phyloP scores from a whole-genome alignment of 768 basidiomycete genomes.

The Lactarius akahatsu region DNA sequence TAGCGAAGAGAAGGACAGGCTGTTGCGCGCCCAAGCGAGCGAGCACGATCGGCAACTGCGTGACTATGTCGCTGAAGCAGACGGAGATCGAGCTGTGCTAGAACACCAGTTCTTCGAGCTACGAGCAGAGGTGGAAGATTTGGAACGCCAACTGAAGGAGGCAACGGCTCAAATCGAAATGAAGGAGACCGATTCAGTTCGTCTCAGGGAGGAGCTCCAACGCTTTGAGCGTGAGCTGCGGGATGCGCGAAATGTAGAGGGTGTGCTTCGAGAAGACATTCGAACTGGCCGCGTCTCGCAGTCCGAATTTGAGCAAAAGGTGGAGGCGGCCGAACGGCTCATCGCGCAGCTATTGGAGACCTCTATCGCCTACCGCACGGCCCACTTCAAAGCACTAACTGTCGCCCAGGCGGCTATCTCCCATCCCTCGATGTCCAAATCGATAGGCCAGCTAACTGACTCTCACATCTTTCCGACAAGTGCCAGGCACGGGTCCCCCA shows the following conservation, averaged over 20 bases:
- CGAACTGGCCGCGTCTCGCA: conserved; percentile 67
- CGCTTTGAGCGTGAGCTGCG: conserved; percentile 67
- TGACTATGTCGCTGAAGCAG: conserved; percentile 89
- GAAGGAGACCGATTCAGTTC: conserved; percentile 62
- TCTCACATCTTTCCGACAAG: conserved; percentile 34
- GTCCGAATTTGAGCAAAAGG: conserved; percentile 61
- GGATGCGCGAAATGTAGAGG: conserved; percentile 65
- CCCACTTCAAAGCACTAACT: conserved; percentile 70
- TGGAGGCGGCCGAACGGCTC: conserved; percentile 65
- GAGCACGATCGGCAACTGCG: conserved; percentile 68
- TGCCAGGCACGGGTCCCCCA: conserved; percentile 53
- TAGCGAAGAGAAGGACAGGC: conserved; percentile 73
- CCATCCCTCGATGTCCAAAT: conserved; percentile 48
- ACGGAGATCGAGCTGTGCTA: conserved; percentile 89
- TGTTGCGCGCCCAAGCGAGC: conserved; percentile 68
- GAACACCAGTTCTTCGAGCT: conserved; percentile 84
- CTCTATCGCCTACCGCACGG: conserved; percentile 72
- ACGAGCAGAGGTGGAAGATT: conserved; percentile 58
- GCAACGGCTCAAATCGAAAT: conserved; percentile 60
- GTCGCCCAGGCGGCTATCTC: conserved; percentile 57
- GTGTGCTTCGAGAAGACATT: conserved; percentile 70
- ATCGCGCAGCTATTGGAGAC: conserved; percentile 82
- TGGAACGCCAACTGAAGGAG: conserved; percentile 63
- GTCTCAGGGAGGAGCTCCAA: conserved; percentile 71
- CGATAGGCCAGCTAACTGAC: conserved; percentile 43